These are phyloP conservation scores for Pinus taeda DNA, from an alignment of 75 land plant species.

Conservation along the genomic window DNA sequence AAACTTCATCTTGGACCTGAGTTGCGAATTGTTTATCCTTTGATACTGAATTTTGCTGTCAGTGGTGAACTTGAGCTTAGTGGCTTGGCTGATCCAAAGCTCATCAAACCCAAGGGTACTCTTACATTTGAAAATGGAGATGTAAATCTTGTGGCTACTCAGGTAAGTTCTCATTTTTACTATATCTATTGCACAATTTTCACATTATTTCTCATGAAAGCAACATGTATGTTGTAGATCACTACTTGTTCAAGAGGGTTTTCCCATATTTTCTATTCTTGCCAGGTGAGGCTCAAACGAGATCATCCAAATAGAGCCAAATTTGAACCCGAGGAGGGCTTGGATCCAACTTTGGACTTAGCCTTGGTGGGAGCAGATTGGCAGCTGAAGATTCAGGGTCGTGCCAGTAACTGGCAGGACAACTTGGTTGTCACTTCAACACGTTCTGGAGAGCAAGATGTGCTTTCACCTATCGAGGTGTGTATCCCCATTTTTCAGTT, in stretches of 20 bases:
- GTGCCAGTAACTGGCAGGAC: conserved; percentile 96
- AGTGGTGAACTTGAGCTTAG: conserved; percentile 96
- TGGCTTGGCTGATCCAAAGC: conserved; percentile 83
- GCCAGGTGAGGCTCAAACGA: conserved; percentile 87
- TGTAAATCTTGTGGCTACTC: conserved; percentile 95
- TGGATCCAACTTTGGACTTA: conserved; percentile 91
- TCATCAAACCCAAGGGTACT: conserved; percentile 82
- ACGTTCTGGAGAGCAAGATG: conserved; percentile 95
- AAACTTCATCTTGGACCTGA: conserved; percentile 92
- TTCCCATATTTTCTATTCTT: neutral
- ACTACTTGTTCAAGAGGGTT: neutral
- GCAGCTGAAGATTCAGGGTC: conserved; percentile 95
- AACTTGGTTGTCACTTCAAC: conserved; percentile 94
- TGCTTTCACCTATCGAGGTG: conserved; percentile 86
- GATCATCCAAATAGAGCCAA: conserved; percentile 91
- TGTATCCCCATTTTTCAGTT: neutral
- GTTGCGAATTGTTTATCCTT: conserved; percentile 88
- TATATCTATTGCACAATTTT: neutral
- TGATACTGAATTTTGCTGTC: conserved; percentile 97
- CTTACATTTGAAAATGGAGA: conserved; percentile 97
- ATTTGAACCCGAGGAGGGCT: conserved; percentile 95
- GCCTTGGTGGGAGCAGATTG: conserved; percentile 95
- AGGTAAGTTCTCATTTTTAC: conserved; percentile 35
- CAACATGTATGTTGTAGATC: neutral
- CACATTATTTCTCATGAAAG: neutral